phyloP scores from a whole-genome alignment of 305 asterid species.

The Petunia hybrid region DNA sequence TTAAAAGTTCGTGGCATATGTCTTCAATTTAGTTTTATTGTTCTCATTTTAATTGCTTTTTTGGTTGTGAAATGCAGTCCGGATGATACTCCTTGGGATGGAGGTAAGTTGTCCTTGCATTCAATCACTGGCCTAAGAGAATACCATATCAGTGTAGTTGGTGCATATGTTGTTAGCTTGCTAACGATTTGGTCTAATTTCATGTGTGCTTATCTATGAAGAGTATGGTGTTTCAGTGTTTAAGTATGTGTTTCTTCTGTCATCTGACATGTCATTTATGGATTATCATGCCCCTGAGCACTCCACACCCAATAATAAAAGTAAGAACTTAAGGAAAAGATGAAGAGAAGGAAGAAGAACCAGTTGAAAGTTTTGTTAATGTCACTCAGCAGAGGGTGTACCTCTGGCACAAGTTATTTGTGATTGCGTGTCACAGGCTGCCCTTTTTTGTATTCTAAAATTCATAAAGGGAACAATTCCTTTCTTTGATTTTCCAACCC shows the following conservation, averaged over 20 bases:
- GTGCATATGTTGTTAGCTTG: neutral
- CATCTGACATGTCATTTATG: neutral
- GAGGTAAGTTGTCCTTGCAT: constrained; percentile 38
- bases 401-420: neutral
- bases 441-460: too few relatives aligned
- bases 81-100: constrained; percentile 43
- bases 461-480: neutral
- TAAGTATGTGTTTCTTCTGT: neutral
- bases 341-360: neutral
- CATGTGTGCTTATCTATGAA: constrained; percentile 3
- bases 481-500: neutral
- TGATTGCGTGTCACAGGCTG: neutral
- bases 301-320: neutral
- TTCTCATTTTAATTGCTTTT: neutral
- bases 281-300: neutral
- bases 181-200: constrained; percentile 8
- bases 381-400: neutral
- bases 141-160: neutral
- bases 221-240: neutral
- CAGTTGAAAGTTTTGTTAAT: neutral
- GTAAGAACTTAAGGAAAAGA: neutral
- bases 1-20: constrained; percentile 9
- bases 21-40: constrained; percentile 3
- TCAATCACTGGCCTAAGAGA: neutral
- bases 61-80: constrained; percentile 31